These are phyloP conservation scores for Penstemon davidsonii DNA, from an alignment of 257 asterid genomes.

Conservation along the genomic window DNA sequence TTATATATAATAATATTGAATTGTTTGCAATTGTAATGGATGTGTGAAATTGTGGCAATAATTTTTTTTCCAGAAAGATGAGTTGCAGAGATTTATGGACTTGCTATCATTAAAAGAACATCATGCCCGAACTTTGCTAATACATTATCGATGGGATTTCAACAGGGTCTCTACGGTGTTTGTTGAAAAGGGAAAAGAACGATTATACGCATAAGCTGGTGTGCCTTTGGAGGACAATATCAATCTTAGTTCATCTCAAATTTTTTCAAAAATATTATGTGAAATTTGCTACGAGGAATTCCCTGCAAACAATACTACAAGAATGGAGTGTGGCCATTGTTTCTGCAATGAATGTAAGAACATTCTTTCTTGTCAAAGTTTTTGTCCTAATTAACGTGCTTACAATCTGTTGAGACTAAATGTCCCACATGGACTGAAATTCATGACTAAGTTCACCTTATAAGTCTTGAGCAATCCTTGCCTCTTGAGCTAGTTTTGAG, in stretches of 20 bases:
- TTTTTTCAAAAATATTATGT: constrained; percentile 32
- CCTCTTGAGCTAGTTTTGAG: too few species aligned
- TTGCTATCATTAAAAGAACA: constrained; percentile 53
- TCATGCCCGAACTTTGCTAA: constrained; percentile 59
- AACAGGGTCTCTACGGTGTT: constrained; percentile 35
- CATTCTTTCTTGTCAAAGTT: constrained; percentile 3
- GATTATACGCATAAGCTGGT: constrained; percentile 48
- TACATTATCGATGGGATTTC: constrained; percentile 58
- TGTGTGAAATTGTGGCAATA: not conserved
- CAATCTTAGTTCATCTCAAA: constrained; percentile 18
- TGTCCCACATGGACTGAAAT: too few species aligned
- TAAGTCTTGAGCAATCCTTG: too few species aligned
- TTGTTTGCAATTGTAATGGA: not conserved
- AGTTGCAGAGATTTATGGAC: constrained; percentile 51
- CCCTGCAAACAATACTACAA: constrained; percentile 34
- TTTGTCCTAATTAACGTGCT: too few species aligned
- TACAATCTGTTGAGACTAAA: too few species aligned
- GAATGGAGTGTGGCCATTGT: constrained; percentile 66
- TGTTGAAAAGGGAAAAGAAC: constrained; percentile 50
- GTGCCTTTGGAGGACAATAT: constrained; percentile 27
- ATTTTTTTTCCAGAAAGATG: constrained; percentile 43
- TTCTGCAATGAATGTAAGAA: constrained; percentile 66
- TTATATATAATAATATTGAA: not conserved
- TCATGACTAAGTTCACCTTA: not conserved
- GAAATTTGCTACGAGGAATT: constrained; percentile 54